These are phyloP conservation scores for Rhododendron griersonianum DNA, from an alignment of 148 eudicot species.

Conservation along the genomic window DNA sequence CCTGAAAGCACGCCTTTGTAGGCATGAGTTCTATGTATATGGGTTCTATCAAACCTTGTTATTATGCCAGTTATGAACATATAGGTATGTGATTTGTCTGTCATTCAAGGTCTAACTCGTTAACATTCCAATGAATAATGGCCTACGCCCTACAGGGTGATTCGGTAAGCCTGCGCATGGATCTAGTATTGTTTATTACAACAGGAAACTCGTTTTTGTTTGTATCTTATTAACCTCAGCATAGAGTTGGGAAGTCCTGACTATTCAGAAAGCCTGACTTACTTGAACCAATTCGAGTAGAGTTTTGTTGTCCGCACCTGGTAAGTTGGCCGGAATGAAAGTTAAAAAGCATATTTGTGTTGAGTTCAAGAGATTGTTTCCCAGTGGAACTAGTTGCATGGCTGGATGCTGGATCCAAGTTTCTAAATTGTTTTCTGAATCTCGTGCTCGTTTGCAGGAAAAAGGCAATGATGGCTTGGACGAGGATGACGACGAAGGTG, in stretches of 20 bases:
- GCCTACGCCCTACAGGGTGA: too few species aligned
- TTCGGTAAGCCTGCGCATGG: background rate
- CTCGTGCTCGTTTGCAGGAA: conserved; percentile 16
- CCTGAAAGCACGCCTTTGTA: background rate
- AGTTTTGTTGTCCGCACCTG: background rate
- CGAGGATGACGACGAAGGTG: conserved; percentile 25
- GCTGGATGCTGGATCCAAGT: background rate
- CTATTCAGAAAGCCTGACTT: background rate
- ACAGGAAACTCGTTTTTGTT: background rate
- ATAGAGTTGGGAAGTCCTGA: background rate
- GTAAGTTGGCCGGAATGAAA: background rate
- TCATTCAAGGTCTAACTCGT: background rate
- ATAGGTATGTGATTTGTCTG: background rate
- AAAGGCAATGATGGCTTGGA: conserved; percentile 28
- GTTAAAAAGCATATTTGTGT: background rate
- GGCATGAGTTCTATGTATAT: background rate
- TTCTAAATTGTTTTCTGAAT: background rate
- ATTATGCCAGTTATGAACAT: background rate
- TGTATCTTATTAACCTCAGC: background rate
- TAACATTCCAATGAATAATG: background rate
- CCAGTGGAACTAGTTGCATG: background rate
- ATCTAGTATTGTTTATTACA: background rate
- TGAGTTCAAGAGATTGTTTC: background rate
- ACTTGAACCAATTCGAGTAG: background rate
- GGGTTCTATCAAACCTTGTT: background rate